phyloP scores from a whole-genome alignment of 129 eudicot species.

The Ambrosia artemisiifolia region DNA sequence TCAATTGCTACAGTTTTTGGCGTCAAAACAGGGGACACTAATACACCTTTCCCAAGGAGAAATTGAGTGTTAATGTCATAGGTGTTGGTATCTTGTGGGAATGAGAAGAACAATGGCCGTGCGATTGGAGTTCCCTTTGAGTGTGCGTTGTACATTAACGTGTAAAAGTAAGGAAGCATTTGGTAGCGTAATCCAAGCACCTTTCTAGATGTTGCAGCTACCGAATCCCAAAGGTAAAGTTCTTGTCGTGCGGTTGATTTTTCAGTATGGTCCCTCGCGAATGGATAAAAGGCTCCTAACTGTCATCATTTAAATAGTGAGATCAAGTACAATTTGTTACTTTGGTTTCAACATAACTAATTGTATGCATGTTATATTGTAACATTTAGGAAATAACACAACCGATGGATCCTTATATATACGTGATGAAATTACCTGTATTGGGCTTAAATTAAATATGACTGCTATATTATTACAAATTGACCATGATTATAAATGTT shows the following conservation, averaged over 20 bases:
- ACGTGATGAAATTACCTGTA: no score
- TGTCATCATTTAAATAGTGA: conserved; percentile 17
- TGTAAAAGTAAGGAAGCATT: conserved; percentile 77
- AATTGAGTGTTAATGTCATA: conserved; percentile 66
- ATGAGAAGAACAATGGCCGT: conserved; percentile 80
- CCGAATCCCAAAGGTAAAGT: conserved; percentile 82
- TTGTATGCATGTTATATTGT: no score
- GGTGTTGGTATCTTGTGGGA: conserved; percentile 62
- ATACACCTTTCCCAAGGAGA: conserved; percentile 71
- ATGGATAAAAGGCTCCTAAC: conserved; percentile 95
- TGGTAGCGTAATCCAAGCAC: conserved; percentile 75
- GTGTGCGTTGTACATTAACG: conserved; percentile 70
- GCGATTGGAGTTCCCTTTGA: conserved; percentile 70
- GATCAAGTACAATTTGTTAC: no score
- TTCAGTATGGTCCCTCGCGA: conserved; percentile 67
- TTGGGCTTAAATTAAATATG: no score
- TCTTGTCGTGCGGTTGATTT: conserved; percentile 50
- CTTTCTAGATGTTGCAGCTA: conserved; percentile 67
- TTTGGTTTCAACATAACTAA: no score
- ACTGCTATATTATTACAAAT: no score
- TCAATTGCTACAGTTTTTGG: conserved; percentile 45
- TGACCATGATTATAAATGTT: no score
- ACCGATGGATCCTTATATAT: no score
- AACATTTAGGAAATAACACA: no score
- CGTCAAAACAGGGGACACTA: conserved; percentile 71